phyloP scores from a whole-genome alignment of 345 rosid genomes.

The Gossypium raimondii region DNA sequence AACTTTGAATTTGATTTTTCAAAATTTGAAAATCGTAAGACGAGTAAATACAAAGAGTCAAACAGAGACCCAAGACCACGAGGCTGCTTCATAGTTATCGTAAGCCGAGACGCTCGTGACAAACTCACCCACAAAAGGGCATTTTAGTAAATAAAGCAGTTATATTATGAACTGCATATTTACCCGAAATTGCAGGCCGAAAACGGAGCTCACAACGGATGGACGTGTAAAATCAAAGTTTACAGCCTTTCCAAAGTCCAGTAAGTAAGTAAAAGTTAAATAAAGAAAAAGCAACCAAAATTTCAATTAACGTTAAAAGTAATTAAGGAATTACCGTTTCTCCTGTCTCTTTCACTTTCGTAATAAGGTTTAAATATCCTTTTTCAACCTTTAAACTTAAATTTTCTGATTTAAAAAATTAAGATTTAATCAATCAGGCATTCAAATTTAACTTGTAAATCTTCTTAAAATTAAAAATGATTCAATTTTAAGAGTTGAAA shows the following conservation, averaged over 20 bases:
- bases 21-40: too few relatives aligned
- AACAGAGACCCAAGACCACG: too few relatives aligned
- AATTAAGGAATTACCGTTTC: background rate
- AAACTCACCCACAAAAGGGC: background rate
- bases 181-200: background rate
- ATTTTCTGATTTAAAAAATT: too few relatives aligned
- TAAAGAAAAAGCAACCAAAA: background rate
- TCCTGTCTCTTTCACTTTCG: background rate
- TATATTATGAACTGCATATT: background rate
- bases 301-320: too few relatives aligned
- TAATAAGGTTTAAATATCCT: too few relatives aligned
- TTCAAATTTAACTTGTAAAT: too few relatives aligned
- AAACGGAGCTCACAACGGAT: background rate
- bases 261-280: background rate
- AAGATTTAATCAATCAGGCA: too few relatives aligned
- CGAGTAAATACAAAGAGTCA: background rate
- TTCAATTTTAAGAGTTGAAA: too few relatives aligned
- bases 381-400: too few relatives aligned
- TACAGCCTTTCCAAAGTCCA: background rate
- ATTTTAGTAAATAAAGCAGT: background rate
- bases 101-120: slow-evolving; percentile 4
- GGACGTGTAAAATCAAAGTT: background rate
- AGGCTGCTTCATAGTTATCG: background rate
- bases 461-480: too few relatives aligned
- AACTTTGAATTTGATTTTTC: too few relatives aligned